phyloP scores from a whole-genome alignment of 345 rosid genomes.

The Eucalyptus pauciflora region DNA sequence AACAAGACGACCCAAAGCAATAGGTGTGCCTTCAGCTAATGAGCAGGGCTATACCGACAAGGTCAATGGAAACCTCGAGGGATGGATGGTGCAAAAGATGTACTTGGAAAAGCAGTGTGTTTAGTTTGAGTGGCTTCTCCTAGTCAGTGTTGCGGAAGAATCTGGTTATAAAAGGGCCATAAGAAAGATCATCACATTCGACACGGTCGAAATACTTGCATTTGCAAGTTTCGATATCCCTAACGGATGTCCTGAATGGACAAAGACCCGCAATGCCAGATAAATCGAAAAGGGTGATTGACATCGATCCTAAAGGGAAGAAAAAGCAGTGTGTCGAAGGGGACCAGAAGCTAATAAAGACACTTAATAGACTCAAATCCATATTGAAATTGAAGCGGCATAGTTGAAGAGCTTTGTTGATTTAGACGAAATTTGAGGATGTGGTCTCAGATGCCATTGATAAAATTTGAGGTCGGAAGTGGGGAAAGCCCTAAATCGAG shows the following conservation, averaged over 20 bases:
- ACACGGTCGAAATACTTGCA: background rate
- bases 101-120: background rate
- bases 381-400: background rate
- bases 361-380: background rate
- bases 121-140: background rate
- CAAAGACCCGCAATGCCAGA: background rate
- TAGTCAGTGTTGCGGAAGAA: background rate
- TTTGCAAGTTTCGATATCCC: background rate
- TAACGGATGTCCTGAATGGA: background rate
- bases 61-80: background rate
- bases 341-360: background rate
- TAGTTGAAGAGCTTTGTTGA: background rate
- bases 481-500: no score
- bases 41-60: background rate
- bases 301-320: background rate
- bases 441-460: accelerated
- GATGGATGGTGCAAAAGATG: background rate
- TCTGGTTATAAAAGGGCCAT: no score
- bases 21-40: background rate
- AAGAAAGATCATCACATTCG: no score
- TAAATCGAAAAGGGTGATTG: background rate
- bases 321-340: background rate
- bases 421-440: background rate
- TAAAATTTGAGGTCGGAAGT: background rate
- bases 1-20: background rate